Percentiles rank a stretch among this genome's conserved stretches.
These are phyloP conservation scores for Candida albicans DNA, from an alignment of 1,139 yeast genomes.

Conservation along the genomic window DNA sequence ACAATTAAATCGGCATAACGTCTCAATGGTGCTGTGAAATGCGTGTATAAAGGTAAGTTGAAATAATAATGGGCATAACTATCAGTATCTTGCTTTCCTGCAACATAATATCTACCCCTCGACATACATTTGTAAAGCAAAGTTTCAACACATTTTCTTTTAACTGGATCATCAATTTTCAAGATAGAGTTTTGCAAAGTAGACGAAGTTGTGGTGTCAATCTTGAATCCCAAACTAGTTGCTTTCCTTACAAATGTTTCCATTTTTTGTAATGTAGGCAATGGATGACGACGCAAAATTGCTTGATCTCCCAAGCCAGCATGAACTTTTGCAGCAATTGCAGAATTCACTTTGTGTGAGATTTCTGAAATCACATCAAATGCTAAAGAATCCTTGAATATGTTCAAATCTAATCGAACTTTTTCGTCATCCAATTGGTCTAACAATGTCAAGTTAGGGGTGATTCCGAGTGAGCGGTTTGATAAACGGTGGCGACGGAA, in stretches of 20 bases:
- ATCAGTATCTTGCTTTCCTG: slow-evolving; percentile 85
- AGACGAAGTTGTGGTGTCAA: slow-evolving; percentile 76
- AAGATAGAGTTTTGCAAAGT: slow-evolving; percentile 73
- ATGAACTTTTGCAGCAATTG: slow-evolving; percentile 80
- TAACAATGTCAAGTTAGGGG: slow-evolving; percentile 64
- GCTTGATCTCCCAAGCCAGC: slow-evolving; percentile 79
- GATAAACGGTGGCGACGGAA: slow-evolving; percentile 72
- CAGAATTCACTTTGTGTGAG: slow-evolving; percentile 76
- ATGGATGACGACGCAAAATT: slow-evolving; percentile 81
- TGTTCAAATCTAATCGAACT: slow-evolving; percentile 67
- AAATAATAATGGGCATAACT: slow-evolving; percentile 76
- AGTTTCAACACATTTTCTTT: slow-evolving; percentile 77
- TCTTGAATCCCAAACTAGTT: slow-evolving; percentile 59
- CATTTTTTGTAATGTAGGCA: slow-evolving; percentile 80
- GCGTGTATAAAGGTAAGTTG: slow-evolving; percentile 85
- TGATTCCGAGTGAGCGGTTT: slow-evolving; percentile 46
- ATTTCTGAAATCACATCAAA: slow-evolving; percentile 70
- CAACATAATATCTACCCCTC: slow-evolving; percentile 83
- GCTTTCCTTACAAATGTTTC: slow-evolving; percentile 77
- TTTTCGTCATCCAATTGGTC: slow-evolving; percentile 86
- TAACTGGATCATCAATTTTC: slow-evolving; percentile 58
- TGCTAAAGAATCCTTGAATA: slow-evolving; percentile 64
- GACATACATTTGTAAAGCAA: slow-evolving; percentile 79
- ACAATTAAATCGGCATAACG: slow-evolving; percentile 91
- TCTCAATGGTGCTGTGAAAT: slow-evolving; percentile 89